Evolutionary conservation across 495 filamentous ascomycete species (phyloP).

Genomic region (Sordaria brevicollis): DNA sequence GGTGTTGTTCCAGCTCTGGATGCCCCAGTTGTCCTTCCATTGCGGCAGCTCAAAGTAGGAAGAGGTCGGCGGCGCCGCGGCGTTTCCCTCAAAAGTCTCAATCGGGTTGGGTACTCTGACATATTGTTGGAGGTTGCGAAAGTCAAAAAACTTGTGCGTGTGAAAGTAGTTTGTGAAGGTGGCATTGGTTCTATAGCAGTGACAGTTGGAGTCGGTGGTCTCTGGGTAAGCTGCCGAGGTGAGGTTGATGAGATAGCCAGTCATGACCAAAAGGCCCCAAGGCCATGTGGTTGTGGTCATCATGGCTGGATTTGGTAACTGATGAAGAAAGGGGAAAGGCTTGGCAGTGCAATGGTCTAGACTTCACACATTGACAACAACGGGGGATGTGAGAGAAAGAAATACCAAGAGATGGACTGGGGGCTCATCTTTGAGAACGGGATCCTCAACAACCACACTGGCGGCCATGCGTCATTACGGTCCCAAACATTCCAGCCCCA

Average conservation of each 20-base stretch:
- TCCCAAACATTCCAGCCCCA: not conserved
- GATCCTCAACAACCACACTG: not conserved
- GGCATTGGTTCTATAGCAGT: conserved; percentile 38
- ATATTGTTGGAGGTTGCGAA: conserved; percentile 39
- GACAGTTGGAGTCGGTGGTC: conserved; percentile 34
- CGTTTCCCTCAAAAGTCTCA: conserved; percentile 15
- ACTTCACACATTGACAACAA: not conserved
- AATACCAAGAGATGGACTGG: not conserved
- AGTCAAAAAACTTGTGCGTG: conserved; percentile 58
- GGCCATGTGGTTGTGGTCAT: not conserved
- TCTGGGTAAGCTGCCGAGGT: conserved; percentile 20
- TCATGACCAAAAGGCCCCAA: not conserved
- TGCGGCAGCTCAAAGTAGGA: conserved; percentile 26
- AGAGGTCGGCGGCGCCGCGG: conserved; percentile 21
- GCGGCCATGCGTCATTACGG: not conserved
- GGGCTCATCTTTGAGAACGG: not conserved
- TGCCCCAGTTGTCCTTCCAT: conserved; percentile 44
- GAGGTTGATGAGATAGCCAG: conserved; percentile 1
- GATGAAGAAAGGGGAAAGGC: not conserved
- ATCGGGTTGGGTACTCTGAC: conserved; percentile 13
- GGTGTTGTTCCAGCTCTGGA: conserved; percentile 49
- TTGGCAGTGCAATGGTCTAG: not conserved
- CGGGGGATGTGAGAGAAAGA: not conserved
- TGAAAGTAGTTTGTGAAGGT: conserved; percentile 46
- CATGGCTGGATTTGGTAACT: not conserved